These are phyloP conservation scores for Saksenaea vasiformis DNA, from an alignment of 371 early-diverging fungal genomes.

Conservation along the genomic window DNA sequence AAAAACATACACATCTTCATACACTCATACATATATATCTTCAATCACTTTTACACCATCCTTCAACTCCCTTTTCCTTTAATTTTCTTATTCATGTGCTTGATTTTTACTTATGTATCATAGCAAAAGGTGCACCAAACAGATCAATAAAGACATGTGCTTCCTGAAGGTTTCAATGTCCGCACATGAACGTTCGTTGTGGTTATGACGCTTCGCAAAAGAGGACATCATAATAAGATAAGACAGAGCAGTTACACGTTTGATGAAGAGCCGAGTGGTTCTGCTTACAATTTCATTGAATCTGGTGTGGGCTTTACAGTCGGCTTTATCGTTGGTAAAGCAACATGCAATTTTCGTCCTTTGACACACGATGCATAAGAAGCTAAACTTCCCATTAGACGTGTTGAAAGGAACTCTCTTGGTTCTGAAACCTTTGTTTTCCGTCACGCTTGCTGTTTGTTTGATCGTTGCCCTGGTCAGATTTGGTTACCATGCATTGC, in stretches of 20 bases:
- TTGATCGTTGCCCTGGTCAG: conserved; percentile 12
- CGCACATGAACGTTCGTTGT: neutral
- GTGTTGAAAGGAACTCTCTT: conserved; percentile 16
- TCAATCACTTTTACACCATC: neutral
- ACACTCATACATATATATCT: neutral
- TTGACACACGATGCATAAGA: neutral
- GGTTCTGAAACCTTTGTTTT: conserved; percentile 24
- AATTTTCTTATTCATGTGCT: neutral
- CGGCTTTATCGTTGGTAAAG: neutral
- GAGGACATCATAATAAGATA: neutral
- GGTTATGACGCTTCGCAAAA: neutral
- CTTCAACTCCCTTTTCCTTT: neutral
- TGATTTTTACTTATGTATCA: neutral
- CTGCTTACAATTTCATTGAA: neutral
- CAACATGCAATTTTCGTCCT: neutral
- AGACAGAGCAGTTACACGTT: neutral
- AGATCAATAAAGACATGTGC: neutral
- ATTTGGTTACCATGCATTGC: conserved; percentile 13
- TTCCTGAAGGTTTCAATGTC: neutral
- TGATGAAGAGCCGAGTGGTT: neutral
- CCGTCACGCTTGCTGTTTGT: neutral
- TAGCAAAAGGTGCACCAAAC: neutral
- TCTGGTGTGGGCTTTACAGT: neutral
- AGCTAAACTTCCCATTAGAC: neutral
- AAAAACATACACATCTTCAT: neutral